Percentiles rank a stretch among this genome's conserved stretches.
Conservation (phyloP, 345 rosid genomes). For the Pistacia integerrima region DNA sequence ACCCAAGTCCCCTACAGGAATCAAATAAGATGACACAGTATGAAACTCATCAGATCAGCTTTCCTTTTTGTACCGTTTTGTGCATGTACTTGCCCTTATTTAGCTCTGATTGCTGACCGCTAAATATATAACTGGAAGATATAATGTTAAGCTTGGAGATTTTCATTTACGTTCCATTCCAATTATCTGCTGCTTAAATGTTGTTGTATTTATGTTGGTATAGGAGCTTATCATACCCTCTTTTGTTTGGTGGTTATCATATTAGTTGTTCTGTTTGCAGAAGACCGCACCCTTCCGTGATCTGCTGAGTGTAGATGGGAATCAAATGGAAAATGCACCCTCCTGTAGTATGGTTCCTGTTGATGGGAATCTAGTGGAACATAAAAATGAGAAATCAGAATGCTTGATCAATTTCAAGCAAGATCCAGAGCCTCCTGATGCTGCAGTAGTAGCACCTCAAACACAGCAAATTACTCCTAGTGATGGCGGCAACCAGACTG, state of each 20-base stretch:
- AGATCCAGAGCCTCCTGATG: constrained; percentile 30
- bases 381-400: constrained; percentile 24
- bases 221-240: not conserved
- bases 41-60: not conserved
- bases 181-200: not conserved
- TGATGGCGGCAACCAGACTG: constrained; percentile 32
- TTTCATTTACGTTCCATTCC: not conserved
- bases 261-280: constrained; percentile 36
- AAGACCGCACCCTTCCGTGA: constrained; percentile 28
- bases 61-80: not conserved
- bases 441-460: constrained; percentile 16
- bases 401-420: constrained; percentile 42
- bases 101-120: not conserved
- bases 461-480: constrained; percentile 25
- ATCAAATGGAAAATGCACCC: constrained; percentile 28
- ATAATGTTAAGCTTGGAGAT: not conserved
- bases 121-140: not conserved
- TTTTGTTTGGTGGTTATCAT: not conserved
- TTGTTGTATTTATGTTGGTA: not conserved
- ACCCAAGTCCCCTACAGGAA: not conserved
- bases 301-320: constrained; percentile 16
- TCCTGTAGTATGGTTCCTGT: constrained; percentile 23
- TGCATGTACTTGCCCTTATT: too few species aligned
- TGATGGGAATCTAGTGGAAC: constrained; percentile 22
- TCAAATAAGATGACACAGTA: not conserved